A percentile compares a stretch with the other conserved stretches of the same genome.
Evolutionary conservation across 768 basidiomycete genomes (phyloP).

Genomic region (Pluteus cervinus): DNA sequence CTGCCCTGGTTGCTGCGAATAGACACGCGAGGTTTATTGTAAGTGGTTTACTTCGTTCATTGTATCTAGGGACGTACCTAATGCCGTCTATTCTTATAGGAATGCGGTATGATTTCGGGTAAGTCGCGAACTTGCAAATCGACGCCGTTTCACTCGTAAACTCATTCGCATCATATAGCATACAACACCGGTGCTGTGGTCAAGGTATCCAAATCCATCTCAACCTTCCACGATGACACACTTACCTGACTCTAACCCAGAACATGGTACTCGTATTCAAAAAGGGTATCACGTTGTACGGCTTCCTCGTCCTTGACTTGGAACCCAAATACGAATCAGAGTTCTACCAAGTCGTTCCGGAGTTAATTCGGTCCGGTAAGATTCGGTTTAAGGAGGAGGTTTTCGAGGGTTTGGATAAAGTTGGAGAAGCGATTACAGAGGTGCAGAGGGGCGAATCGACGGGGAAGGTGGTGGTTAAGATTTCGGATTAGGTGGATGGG

Average conservation of each 20-base stretch:
- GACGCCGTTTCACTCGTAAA: background rate
- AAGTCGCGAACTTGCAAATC: background rate
- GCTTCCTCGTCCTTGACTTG: conserved; percentile 31
- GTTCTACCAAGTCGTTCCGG: conserved; percentile 37
- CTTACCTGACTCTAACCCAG: conserved; percentile 13
- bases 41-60: conserved; percentile 12
- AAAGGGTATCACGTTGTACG: conserved; percentile 32
- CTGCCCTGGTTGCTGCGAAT: conserved; percentile 42
- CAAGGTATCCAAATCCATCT: conserved; percentile 15
- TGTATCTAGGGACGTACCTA: background rate
- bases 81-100: conserved; percentile 15
- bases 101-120: conserved; percentile 36
- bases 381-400: conserved; percentile 43
- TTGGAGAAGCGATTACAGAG: conserved; percentile 26
- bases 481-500: conserved; percentile 35
- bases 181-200: conserved; percentile 21
- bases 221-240: background rate
- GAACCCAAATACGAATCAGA: conserved; percentile 28
- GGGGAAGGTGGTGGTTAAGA: conserved; percentile 27
- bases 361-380: conserved; percentile 36
- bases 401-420: conserved; percentile 34
- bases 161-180: conserved; percentile 22
- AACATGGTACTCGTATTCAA: conserved; percentile 32
- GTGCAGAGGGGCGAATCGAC: conserved; percentile 30
- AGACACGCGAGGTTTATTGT: conserved; percentile 45